Evolutionary conservation across 345 rosid genomes (phyloP).

Genomic region (Crucihimalaya himalaica): DNA sequence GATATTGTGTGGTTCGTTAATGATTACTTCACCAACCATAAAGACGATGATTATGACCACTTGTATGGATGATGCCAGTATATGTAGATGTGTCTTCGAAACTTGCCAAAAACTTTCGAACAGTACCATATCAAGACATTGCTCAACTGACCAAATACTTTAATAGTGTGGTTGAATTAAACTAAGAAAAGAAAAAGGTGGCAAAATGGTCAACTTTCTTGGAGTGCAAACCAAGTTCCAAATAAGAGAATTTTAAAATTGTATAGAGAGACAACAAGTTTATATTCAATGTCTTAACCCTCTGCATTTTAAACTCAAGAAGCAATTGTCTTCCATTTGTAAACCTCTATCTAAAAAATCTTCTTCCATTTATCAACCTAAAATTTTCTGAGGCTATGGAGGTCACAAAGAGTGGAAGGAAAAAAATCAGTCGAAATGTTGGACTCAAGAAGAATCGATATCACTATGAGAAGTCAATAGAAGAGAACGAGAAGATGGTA

Average conservation of each 20-base stretch:
- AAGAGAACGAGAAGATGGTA: slow-evolving; percentile 20
- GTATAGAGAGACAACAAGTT: not conserved
- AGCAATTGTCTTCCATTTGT: not conserved
- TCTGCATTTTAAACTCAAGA: not conserved
- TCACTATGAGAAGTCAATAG: not conserved
- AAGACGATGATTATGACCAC: no score
- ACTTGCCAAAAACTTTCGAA: no score
- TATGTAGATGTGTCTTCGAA: no score
- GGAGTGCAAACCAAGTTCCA: slow-evolving; percentile 25
- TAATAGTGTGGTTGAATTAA: not conserved
- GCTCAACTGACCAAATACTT: not conserved
- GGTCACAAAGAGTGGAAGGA: not conserved
- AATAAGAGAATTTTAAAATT: not conserved
- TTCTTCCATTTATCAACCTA: not conserved
- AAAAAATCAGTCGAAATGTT: not conserved
- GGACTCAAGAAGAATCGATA: not conserved
- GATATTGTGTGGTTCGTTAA: no score
- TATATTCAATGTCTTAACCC: not conserved
- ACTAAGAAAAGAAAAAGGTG: not conserved
- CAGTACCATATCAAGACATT: no score
- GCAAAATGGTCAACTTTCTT: slow-evolving; percentile 30
- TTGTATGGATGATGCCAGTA: no score
- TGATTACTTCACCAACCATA: no score
- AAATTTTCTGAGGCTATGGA: slow-evolving; percentile 11
- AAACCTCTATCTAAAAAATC: not conserved